These are phyloP conservation scores for Suhomyces coccinellae DNA, from an alignment of 1,139 yeast genomes.

Conservation along the genomic window DNA sequence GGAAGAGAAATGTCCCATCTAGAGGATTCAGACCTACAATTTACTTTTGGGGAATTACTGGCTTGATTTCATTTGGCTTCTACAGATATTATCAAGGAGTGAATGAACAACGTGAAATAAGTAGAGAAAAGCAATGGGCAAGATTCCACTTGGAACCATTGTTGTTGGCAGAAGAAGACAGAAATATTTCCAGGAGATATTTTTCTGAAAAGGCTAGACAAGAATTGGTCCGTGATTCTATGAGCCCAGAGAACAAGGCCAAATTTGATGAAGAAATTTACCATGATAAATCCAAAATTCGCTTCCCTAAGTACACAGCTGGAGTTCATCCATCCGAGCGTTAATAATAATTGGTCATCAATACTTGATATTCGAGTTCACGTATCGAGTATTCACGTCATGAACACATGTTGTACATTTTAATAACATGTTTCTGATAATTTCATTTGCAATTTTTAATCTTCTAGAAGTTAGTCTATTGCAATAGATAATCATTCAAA, in stretches of 20 bases:
- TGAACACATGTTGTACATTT: neutral
- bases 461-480: neutral
- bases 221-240: conserved; percentile 47
- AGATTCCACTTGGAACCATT: conserved; percentile 73
- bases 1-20: conserved; percentile 85
- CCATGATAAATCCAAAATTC: conserved; percentile 47
- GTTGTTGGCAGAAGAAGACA: conserved; percentile 78
- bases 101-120: conserved; percentile 73
- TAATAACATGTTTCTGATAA: neutral
- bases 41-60: conserved; percentile 65
- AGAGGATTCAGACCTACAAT: conserved; percentile 81
- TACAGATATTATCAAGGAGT: conserved; percentile 67
- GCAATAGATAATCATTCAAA: neutral
- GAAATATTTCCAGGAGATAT: conserved; percentile 74
- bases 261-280: conserved; percentile 47
- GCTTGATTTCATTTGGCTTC: conserved; percentile 70
- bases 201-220: conserved; percentile 70
- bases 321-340: conserved; percentile 42
- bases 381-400: neutral
- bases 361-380: no score
- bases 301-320: conserved; percentile 48
- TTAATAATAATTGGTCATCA: conserved; percentile 11
- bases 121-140: conserved; percentile 78
- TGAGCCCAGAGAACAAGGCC: conserved; percentile 42
- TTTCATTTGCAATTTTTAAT: neutral